Base-by-base conservation (phyloP, 257 asterid genomes). In the Fraxinus pennsylvanica region DNA sequence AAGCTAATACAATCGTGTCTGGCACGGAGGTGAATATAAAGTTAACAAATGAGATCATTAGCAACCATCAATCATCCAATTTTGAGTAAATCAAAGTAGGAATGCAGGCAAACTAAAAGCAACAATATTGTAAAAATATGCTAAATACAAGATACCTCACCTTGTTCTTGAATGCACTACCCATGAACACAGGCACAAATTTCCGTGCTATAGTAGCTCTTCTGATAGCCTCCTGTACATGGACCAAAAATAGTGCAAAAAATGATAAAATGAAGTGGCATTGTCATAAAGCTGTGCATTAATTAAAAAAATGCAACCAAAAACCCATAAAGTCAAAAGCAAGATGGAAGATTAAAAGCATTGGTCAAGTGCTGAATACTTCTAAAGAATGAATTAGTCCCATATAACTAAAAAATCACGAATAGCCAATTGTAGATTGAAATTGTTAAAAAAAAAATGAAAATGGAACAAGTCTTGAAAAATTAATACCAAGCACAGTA, bases 101-200 rank as follows among this genome's bases (percentile, higher is more conserved):
- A 68, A 65, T 68, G 69, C 65, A 54, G 65, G 25, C 19, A 0
- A 63, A 65, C 52, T 43, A 47, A 14, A 69, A 43, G 74, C 59
- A 14, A n/a, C 36, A 74, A 65, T 29, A 59, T 59, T 72, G 19
- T 41, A 22, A 72, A 63, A 72, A 25, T 47, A 15, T 32, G 71
- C 59, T 9, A 3, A 41, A 41, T 9, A 10, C 47, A 71, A 81
- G 71, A 78, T 78, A 72, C 70, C 71, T 14, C 45, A 96, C 99
- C 97, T 96, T 96, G 88, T 96, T 96, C 89, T 96, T 96, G 83
- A 96, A 93, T 75, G 99, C 99, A 88, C 99, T 96, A 22, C 99
- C 99, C 99, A 96, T 96, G 84, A 93, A 96, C 50, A 96, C 92
- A 10, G 99, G 99, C 74, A 96, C 95, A 87, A 96, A 96, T 75